phyloP scores from a whole-genome alignment of 352 stramenopile genomes.

The Albugo laibachii region DNA sequence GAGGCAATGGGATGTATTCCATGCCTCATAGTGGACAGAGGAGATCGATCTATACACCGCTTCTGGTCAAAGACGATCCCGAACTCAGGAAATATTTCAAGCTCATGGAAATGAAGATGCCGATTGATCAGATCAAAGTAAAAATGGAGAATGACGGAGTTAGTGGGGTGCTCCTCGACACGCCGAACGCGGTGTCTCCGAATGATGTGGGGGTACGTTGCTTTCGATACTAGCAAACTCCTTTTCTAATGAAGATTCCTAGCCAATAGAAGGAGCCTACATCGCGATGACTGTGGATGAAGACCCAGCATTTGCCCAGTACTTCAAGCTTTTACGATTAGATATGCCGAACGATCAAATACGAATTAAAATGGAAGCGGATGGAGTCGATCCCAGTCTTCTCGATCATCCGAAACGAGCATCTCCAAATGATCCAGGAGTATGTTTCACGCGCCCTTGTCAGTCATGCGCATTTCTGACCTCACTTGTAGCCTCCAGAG shows the following conservation, averaged over 20 bases:
- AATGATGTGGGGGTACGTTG: constrained; percentile 52
- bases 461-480: constrained; percentile 3
- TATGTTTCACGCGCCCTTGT: constrained; percentile 12
- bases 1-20: constrained; percentile 8
- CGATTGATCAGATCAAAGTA: constrained; percentile 47
- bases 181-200: constrained; percentile 39
- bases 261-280: constrained; percentile 47
- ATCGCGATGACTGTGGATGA: constrained; percentile 48
- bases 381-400: constrained; percentile 41
- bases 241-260: neutral
- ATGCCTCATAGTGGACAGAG: constrained; percentile 2
- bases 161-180: constrained; percentile 34
- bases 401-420: constrained; percentile 36
- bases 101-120: constrained; percentile 60
- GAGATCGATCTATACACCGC: constrained; percentile 21
- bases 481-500: neutral
- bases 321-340: constrained; percentile 74
- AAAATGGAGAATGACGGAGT: constrained; percentile 68
- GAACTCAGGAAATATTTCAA: constrained; percentile 70
- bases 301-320: constrained; percentile 64
- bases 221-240: neutral
- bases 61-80: constrained; percentile 52
- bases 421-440: constrained; percentile 62
- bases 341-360: constrained; percentile 68
- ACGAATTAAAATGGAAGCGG: constrained; percentile 73